phyloP scores from a whole-genome alignment of 148 eudicot species.

The Spergularia marina region DNA sequence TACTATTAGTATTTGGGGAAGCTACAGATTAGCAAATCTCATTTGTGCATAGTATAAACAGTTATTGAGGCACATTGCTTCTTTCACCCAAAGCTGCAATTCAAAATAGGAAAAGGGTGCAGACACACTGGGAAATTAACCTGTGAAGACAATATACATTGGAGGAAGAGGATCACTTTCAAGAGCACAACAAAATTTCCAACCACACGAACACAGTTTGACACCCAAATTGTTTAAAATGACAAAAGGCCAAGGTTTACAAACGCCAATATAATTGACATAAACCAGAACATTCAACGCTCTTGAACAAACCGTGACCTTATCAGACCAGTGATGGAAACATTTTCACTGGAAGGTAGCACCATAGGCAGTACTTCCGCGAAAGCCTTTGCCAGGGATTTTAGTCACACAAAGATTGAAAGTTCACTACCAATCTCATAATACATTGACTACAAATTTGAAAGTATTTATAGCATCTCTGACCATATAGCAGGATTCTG shows the following conservation, averaged over 20 bases:
- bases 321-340: not conserved
- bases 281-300: not conserved
- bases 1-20: not conserved
- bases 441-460: slow-evolving; percentile 10
- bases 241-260: not conserved
- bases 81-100: not conserved
- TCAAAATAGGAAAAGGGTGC: not conserved
- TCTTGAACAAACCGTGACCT: not conserved
- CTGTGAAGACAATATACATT: not conserved
- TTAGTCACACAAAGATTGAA: not conserved
- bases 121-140: not conserved
- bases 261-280: not conserved
- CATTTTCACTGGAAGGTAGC: not conserved
- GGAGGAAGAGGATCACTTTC: not conserved
- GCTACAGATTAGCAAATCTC: not conserved
- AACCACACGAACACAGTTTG: not conserved
- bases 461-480: not conserved
- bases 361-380: not conserved
- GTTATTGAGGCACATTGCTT: not conserved
- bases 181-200: slow-evolving; percentile 4
- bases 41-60: not conserved
- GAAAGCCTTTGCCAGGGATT: slow-evolving; percentile 3
- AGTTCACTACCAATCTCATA: not conserved
- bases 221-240: not conserved
- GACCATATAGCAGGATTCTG: slow-evolving; percentile 6